Percentiles rank a stretch among this genome's conserved stretches.
phyloP scores from a whole-genome alignment of 108 stramenopile species.

The Fragilaria radians region DNA sequence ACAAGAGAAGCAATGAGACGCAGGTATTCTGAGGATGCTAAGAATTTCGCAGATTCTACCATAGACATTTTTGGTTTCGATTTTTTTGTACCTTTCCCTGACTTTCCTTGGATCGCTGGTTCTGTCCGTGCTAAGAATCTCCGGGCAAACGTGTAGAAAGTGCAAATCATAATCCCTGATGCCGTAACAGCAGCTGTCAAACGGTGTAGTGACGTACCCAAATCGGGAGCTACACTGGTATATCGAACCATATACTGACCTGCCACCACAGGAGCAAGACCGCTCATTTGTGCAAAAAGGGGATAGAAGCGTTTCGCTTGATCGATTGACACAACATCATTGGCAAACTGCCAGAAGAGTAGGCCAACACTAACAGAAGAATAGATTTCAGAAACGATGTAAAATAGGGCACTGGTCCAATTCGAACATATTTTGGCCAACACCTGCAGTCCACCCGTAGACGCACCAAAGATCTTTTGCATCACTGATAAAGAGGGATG shows the following conservation, averaged over 20 bases:
- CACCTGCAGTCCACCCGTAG: slow-evolving; percentile 59
- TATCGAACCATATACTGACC: slow-evolving; percentile 84
- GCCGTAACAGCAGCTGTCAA: slow-evolving; percentile 68
- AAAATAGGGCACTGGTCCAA: slow-evolving; percentile 92
- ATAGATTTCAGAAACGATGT: slow-evolving; percentile 91
- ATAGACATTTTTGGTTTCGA: slow-evolving; percentile 84
- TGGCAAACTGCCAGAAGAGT: slow-evolving; percentile 97
- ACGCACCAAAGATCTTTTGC: slow-evolving; percentile 27
- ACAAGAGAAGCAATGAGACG: slow-evolving; percentile 86
- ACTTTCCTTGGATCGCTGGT: slow-evolving; percentile 4
- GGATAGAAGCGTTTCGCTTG: slow-evolving; percentile 95
- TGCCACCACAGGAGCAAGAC: slow-evolving; percentile 83
- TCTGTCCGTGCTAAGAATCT: slow-evolving; percentile 50
- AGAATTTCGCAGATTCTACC: slow-evolving; percentile 75
- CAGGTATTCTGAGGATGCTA: slow-evolving; percentile 88
- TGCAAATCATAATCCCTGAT: slow-evolving; percentile 76
- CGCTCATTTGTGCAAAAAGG: slow-evolving; percentile 93
- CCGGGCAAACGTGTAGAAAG: slow-evolving; percentile 65
- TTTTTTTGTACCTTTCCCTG: slow-evolving; percentile 35
- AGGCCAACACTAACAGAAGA: slow-evolving; percentile 93
- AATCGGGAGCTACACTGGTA: slow-evolving; percentile 67
- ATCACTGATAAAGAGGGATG: slow-evolving; percentile 76
- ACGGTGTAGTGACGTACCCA: slow-evolving; percentile 67
- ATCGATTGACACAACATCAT: slow-evolving; percentile 85
- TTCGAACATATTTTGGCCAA: slow-evolving; percentile 78